phyloP scores from a whole-genome alignment of 441 rosid genomes.

The Mallotus repandus region DNA sequence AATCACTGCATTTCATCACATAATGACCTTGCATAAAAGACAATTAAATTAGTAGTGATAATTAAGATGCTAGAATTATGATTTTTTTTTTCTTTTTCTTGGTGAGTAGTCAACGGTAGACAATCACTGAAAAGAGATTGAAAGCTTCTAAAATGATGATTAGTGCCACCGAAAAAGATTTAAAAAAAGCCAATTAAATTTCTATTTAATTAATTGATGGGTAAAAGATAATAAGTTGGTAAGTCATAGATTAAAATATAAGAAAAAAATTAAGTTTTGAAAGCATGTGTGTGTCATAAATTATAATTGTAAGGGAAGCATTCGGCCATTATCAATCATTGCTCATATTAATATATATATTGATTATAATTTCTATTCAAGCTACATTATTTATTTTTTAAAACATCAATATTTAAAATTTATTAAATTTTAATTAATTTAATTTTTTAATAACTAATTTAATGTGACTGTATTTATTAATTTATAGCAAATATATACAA shows the following conservation, averaged over 20 bases:
- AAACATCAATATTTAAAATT: too few relatives aligned
- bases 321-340: slow-evolving; percentile 1
- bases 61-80: not conserved
- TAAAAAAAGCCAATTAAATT: not conserved
- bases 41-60: slow-evolving; percentile 4
- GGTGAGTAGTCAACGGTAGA: slow-evolving; percentile 23
- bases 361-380: not conserved
- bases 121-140: slow-evolving; percentile 18
- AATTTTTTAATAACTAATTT: too few relatives aligned
- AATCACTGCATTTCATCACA: slow-evolving; percentile 11
- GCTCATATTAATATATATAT: not conserved
- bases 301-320: slow-evolving; percentile 10
- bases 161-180: not conserved
- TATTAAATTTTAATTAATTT: too few relatives aligned
- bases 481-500: too few relatives aligned
- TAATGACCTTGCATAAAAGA: not conserved
- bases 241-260: not conserved
- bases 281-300: not conserved
- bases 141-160: slow-evolving; percentile 17
- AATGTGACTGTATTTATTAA: too few relatives aligned
- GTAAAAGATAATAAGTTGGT: not conserved
- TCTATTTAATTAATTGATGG: not conserved
- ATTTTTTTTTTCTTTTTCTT: not conserved
- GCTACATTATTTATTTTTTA: too few relatives aligned
- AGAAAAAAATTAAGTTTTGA: not conserved